phyloP scores from a whole-genome alignment of 148 eudicot genomes.

The Vaccinium vitisidaea region DNA sequence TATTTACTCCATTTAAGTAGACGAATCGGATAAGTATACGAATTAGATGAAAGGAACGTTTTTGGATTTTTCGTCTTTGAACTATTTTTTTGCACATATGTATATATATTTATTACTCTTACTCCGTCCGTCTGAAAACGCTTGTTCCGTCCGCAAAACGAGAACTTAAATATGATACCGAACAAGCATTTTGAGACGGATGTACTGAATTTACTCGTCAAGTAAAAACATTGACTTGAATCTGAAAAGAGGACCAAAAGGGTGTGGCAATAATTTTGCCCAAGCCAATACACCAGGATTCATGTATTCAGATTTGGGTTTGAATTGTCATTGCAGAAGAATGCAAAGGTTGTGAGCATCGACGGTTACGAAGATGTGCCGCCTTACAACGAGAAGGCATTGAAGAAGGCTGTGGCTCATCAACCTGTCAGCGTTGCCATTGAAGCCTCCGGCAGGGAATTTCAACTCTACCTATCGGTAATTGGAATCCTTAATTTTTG shows the following conservation, averaged over 20 bases:
- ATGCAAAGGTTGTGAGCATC: constrained; percentile 72
- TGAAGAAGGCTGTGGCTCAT: constrained; percentile 85
- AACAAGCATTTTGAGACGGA: too few species aligned
- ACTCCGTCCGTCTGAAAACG: too few species aligned
- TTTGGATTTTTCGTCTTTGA: too few species aligned
- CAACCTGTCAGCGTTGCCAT: constrained; percentile 94
- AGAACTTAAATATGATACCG: too few species aligned
- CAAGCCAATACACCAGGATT: not conserved
- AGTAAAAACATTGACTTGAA: not conserved
- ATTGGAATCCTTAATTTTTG: not conserved
- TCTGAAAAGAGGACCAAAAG: too few species aligned
- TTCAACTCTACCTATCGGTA: constrained; percentile 79
- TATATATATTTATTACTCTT: too few species aligned
- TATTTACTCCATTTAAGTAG: too few species aligned
- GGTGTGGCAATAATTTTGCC: too few species aligned
- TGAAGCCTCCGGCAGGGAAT: constrained; percentile 72
- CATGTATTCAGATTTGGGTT: not conserved
- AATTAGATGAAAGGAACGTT: too few species aligned
- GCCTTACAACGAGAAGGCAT: constrained; percentile 61
- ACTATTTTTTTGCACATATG: too few species aligned
- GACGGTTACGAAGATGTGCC: constrained; percentile 91
- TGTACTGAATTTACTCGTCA: not conserved
- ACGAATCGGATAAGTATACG: too few species aligned
- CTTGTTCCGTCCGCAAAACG: too few species aligned
- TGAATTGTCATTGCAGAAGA: constrained; percentile 47